phyloP scores from a whole-genome alignment of 2,329 filamentous ascomycete genomes.

The Aspergillus quadricinctus region DNA sequence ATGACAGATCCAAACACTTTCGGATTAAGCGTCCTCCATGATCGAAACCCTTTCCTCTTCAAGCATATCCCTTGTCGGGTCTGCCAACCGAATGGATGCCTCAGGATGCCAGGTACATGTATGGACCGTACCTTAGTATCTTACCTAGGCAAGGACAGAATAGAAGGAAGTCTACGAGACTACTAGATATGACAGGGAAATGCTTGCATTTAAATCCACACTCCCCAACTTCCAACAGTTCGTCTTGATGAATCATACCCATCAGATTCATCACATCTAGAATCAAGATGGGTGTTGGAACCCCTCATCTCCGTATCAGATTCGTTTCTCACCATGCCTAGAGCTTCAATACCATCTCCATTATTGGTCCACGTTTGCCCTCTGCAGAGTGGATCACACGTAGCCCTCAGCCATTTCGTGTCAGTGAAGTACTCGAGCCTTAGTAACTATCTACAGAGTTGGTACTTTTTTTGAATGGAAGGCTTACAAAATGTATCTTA shows the following conservation, averaged over 20 bases:
- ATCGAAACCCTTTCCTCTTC: not conserved
- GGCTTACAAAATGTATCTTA: too few relatives aligned
- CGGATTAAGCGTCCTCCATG: not conserved
- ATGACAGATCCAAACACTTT: not conserved
- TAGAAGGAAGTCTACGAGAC: not conserved
- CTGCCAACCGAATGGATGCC: not conserved
- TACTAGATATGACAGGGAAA: not conserved
- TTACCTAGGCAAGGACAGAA: not conserved
- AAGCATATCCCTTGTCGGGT: not conserved
- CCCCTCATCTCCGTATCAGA: slow-evolving; percentile 3
- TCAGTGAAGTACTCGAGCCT: not conserved
- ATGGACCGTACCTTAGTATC: not conserved
- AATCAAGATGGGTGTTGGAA: not conserved
- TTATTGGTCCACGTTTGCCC: slow-evolving; percentile 22
- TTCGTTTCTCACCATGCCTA: slow-evolving; percentile 1
- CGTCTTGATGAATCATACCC: not conserved
- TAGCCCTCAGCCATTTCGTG: slow-evolving; percentile 2
- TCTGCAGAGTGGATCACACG: slow-evolving; percentile 8
- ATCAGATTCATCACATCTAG: not conserved
- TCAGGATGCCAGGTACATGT: not conserved
- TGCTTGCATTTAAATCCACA: not conserved
- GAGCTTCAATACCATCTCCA: not conserved
- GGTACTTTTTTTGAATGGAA: not conserved
- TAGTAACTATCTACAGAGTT: not conserved
- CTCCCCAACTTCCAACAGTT: not conserved